Percentiles rank a stretch among this genome's conserved stretches.
These are phyloP conservation scores for Venturia aucupariae DNA, from an alignment of 2,329 filamentous ascomycete species.

Conservation along the genomic window DNA sequence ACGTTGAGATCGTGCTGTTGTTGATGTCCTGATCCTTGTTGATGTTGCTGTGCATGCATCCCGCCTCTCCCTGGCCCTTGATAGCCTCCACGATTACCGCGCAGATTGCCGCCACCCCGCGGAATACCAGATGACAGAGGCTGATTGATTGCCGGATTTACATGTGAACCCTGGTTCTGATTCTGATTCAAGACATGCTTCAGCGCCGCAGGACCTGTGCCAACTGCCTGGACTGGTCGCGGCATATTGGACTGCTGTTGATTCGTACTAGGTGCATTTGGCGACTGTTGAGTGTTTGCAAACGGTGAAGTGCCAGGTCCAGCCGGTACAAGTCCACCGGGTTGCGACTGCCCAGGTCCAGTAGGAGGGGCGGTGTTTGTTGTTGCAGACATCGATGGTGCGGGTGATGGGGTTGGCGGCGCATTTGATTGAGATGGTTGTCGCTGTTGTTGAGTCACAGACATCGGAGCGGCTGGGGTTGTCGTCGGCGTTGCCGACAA, in stretches of 20 bases:
- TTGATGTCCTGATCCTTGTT: conserved; percentile 8
- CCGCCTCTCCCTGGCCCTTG: conserved; percentile 1
- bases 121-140: not conserved
- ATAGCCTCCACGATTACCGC: not conserved
- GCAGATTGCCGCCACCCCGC: not conserved
- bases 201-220: conserved; percentile 15
- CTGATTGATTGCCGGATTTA: not conserved
- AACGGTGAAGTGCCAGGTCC: not conserved
- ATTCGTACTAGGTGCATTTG: not conserved
- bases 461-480: not conserved
- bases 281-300: not conserved
- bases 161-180: not conserved
- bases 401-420: conserved; percentile 1
- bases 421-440: not conserved
- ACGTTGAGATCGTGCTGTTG: not conserved
- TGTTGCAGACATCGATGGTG: not conserved
- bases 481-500: conserved; percentile 16
- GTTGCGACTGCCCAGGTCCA: not conserved
- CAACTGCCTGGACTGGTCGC: not conserved
- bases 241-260: conserved; percentile 2
- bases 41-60: not conserved
- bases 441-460: not conserved
- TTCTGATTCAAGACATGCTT: not conserved
- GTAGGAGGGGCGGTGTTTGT: not conserved
- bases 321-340: not conserved